These are phyloP conservation scores for Herpotrichia juniperi DNA, from an alignment of 2,329 filamentous ascomycete species.

Conservation along the genomic window DNA sequence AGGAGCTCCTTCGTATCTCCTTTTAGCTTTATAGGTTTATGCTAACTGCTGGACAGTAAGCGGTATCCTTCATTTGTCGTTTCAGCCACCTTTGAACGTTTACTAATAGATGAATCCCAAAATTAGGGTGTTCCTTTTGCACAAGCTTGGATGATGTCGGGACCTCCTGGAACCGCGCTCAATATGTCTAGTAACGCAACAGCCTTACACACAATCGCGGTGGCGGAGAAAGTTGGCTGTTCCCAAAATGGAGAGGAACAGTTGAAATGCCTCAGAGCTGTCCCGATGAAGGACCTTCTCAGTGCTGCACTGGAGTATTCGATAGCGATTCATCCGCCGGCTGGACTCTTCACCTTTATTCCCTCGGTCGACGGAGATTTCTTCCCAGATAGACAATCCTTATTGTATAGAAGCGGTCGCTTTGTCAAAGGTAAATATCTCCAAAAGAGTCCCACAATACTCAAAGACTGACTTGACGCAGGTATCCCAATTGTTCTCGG, in stretches of 20 bases:
- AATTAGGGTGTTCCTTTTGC: slow-evolving; percentile 45
- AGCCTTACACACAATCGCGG: slow-evolving; percentile 10
- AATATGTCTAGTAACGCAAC: slow-evolving; percentile 38
- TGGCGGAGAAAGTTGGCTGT: slow-evolving; percentile 12
- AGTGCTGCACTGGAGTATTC: slow-evolving; percentile 10
- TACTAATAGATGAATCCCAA: too few relatives aligned
- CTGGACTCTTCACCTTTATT: slow-evolving; percentile 17
- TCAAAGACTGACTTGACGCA: slow-evolving; percentile 1
- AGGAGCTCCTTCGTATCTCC: too few relatives aligned
- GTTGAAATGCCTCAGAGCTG: slow-evolving; percentile 12
- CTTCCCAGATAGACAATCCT: slow-evolving; percentile 7
- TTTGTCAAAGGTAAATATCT: slow-evolving; percentile 15
- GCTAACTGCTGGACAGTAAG: too few relatives aligned
- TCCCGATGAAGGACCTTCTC: slow-evolving; percentile 11
- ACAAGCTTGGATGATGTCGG: slow-evolving; percentile 42
- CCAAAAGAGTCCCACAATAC: background rate
- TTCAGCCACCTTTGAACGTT: too few relatives aligned
- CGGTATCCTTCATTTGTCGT: too few relatives aligned
- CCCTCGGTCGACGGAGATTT: slow-evolving; percentile 13
- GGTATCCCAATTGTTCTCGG: slow-evolving; percentile 17
- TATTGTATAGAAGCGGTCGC: slow-evolving; percentile 4
- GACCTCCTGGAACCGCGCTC: slow-evolving; percentile 41
- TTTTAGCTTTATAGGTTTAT: too few relatives aligned
- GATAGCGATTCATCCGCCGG: slow-evolving; percentile 11
- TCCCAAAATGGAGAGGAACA: slow-evolving; percentile 4